phyloP scores from a whole-genome alignment of 108 stramenopile species.

The Cylindrotheca fusiformis region DNA sequence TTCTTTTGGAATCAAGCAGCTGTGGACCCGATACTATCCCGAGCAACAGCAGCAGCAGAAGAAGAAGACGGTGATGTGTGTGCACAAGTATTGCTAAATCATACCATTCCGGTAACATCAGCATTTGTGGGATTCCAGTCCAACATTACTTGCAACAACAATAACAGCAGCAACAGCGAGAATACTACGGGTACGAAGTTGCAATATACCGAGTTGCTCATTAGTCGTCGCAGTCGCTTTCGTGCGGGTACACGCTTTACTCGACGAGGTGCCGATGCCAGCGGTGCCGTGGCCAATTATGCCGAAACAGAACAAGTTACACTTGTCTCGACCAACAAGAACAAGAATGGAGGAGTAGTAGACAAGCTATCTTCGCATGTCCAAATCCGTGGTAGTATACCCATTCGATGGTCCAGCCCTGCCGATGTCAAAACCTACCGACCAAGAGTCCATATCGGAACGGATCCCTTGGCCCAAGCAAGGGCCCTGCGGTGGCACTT shows the following conservation, averaged over 20 bases:
- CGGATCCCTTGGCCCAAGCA: constrained; percentile 73
- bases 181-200: not conserved
- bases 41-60: constrained; percentile 2
- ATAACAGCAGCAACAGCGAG: not conserved
- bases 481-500: constrained; percentile 75
- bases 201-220: constrained; percentile 73
- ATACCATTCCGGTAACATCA: constrained; percentile 82
- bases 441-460: constrained; percentile 82
- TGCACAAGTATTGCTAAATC: constrained; percentile 36
- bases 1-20: constrained; percentile 95
- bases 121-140: constrained; percentile 85
- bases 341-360: constrained; percentile 4
- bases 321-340: constrained; percentile 24
- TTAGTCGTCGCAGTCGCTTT: constrained; percentile 83
- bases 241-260: constrained; percentile 96
- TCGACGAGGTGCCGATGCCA: constrained; percentile 87
- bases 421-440: constrained; percentile 86
- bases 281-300: constrained; percentile 91
- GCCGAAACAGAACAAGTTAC: constrained; percentile 95
- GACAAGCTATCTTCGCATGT: constrained; percentile 50
- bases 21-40: constrained; percentile 50
- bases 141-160: constrained; percentile 23
- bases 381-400: constrained; percentile 94
- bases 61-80: constrained; percentile 4
- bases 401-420: constrained; percentile 92